Conservation (phyloP, 352 stramenopile species). For the Aphanomyces euteiches region DNA sequence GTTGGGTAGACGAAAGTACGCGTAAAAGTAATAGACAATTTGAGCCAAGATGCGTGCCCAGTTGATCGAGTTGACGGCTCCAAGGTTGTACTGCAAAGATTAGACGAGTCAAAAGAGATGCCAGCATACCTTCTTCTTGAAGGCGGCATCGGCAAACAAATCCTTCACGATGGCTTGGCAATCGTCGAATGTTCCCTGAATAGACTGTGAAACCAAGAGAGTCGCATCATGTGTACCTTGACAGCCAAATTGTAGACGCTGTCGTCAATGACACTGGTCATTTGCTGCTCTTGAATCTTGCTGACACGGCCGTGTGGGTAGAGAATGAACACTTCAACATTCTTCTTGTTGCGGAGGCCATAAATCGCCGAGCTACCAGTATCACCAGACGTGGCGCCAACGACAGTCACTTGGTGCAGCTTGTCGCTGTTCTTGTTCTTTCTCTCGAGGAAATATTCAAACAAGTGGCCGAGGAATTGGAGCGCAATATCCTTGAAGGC, state of each 20-base stretch:
- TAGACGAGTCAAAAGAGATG: background rate
- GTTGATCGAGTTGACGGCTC: conserved; percentile 99
- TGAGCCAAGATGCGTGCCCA: conserved; percentile 98
- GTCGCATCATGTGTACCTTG: conserved; percentile 34
- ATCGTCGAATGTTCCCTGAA: conserved; percentile 98
- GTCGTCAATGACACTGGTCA: conserved; percentile 96
- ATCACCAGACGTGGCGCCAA: conserved; percentile 97
- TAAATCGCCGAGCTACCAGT: conserved; percentile 98
- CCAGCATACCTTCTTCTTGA: conserved; percentile 75
- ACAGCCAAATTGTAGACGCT: conserved; percentile 98
- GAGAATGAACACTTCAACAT: conserved; percentile 98
- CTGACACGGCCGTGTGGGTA: conserved; percentile 95
- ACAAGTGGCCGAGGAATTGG: conserved; percentile 98
- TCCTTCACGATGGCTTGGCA: conserved; percentile 99
- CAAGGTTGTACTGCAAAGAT: conserved; percentile 75
- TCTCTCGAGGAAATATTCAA: conserved; percentile 97
- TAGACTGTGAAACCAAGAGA: background rate
- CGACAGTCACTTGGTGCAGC: conserved; percentile 91
- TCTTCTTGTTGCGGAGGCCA: conserved; percentile 95
- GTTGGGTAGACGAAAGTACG: conserved; percentile 88
- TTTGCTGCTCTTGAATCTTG: conserved; percentile 98
- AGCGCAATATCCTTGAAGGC: conserved; percentile 99
- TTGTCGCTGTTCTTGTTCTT: conserved; percentile 53
- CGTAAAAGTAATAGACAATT: conserved; percentile 99
- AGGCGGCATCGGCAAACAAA: conserved; percentile 91